Evolutionary conservation across 1,284 basidiomycete species (phyloP), one percentile per base, ranked within the genome.

Genomic region (Boletus sp.): DNA sequence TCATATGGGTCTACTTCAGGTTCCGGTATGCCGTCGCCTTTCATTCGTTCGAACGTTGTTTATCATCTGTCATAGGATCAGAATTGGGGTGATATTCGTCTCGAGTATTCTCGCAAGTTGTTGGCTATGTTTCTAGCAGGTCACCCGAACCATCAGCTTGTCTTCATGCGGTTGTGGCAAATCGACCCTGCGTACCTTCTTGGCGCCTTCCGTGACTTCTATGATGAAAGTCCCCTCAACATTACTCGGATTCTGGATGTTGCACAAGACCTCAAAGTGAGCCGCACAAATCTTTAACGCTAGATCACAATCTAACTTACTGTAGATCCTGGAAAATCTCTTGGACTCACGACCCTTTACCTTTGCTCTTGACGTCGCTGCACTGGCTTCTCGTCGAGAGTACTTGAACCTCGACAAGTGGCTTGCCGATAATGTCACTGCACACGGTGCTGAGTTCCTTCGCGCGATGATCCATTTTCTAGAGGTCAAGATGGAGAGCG

Each of bases 351-450:
- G 87, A 10, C 91, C 93, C 2, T 89, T 94, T 54, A 83, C 82
- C 17, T 91, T 95, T 60, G 87, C 88, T 14, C 80, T 95, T 42
- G 96, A 99, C 64, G 86, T 97, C 33, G 96, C 96, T 13, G 87
- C 94, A 5, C 72, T 97, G 20, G 94, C 94, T 2, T 93, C 92
- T 35, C 86, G 93, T 40, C 76, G 93, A 57, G 95, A 99, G 65
- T 91, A 93, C 61, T 77, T 99, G 59, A 94, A 98, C 60, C 77
- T 99, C 41, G 94, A 97, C 69, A 92, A 95, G 68, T 99, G 94
- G 94, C 76, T 99, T 5, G 83, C 89, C 32, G 90, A 94, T 66
- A 88, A 91, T 58, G 88, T 96, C 34, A 73, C 81, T 13, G 71
- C 75, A 37, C 88, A 94, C 56, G 91, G 91, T 3, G 78, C 80